Base-by-base conservation (phyloP, 2,329 filamentous ascomycete genomes). In the Diaporthe aspalathi region DNA sequence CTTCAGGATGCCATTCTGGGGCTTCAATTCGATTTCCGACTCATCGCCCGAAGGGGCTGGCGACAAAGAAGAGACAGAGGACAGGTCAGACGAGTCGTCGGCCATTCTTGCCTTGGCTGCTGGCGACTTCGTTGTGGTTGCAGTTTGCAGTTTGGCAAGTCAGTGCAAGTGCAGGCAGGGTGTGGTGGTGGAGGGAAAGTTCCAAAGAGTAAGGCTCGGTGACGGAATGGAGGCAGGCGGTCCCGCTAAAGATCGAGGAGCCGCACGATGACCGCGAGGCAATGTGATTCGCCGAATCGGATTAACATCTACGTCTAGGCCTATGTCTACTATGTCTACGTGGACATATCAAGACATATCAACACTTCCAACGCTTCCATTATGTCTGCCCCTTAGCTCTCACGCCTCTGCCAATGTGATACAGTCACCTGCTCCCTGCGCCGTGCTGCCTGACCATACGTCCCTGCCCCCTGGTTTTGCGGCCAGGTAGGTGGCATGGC, bases 51-150 rank as follows among this genome's bases (percentile, higher is more conserved):
- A 81, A 22, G 84, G 83, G 5, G 81, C 82, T 50, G 81, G 87
- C 24, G 86, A 87, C 67, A 81, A 73, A n/a, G 78, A 79, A 5
- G 84, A 85, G 57, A 85, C 79, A 5, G 85, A 87, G 43, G 90
- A 91, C 70, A 92, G 84, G 70, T 91, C 89, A 53, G 89, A 91
- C 70, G 88, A 90, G 74, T 90, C 88, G 76, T 88, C 88, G 73
- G 88, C 82, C 88, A 90, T 90, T 79, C 79, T 84, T 65, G 27
- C 70, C 57, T 32, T 32, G 52, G 54, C 60, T 65, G 54, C 53
- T 38, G 38, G 50, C 60, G 49, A 53, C 67, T 60, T 66, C 57
- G 56, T 67, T 57, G 73, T n/a, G 45, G 60, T 50, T 24, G 60
- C n/a, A 29, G 22, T 27, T 43, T 60, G 54, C 54, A 43, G 54